Evolutionary conservation across 169 alveolate genomes (phyloP).

Genomic region (Plasmodium billcollinsi): DNA sequence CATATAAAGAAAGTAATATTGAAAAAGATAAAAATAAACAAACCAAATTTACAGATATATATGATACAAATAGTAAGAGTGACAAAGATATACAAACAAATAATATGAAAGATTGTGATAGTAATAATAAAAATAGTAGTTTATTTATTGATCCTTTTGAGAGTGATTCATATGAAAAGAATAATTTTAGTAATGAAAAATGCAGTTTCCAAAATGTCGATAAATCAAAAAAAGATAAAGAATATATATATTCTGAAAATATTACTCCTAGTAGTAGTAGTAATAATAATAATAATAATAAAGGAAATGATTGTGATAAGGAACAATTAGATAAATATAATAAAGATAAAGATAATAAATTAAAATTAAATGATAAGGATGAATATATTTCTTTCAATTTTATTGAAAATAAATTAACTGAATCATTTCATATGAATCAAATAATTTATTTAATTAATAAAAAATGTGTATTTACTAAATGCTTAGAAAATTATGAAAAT

Average conservation of each 20-base stretch:
- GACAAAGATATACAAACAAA: neutral
- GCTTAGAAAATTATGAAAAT: conserved; percentile 20
- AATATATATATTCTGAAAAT: neutral
- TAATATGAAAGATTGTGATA: too few relatives aligned
- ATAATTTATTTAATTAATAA: conserved; percentile 26
- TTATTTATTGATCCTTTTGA: too few relatives aligned
- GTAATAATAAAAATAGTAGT: too few relatives aligned
- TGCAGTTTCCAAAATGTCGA: neutral
- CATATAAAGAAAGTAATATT: neutral
- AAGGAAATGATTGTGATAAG: neutral
- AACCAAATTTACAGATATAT: neutral
- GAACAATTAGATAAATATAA: neutral
- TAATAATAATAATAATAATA: neutral
- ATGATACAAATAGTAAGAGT: neutral
- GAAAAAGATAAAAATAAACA: neutral
- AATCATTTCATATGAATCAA: conserved; percentile 2
- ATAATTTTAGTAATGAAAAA: neutral
- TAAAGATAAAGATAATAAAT: neutral
- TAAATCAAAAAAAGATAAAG: neutral
- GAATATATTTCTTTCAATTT: neutral
- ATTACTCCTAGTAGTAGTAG: neutral
- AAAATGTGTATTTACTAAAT: neutral
- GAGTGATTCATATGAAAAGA: neutral
- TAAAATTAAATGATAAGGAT: neutral
- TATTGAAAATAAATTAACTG: neutral